Evolutionary conservation across 2,329 filamentous ascomycete genomes (phyloP), one percentile per base, ranked within the genome.

Genomic region (Trichophyton simii): DNA sequence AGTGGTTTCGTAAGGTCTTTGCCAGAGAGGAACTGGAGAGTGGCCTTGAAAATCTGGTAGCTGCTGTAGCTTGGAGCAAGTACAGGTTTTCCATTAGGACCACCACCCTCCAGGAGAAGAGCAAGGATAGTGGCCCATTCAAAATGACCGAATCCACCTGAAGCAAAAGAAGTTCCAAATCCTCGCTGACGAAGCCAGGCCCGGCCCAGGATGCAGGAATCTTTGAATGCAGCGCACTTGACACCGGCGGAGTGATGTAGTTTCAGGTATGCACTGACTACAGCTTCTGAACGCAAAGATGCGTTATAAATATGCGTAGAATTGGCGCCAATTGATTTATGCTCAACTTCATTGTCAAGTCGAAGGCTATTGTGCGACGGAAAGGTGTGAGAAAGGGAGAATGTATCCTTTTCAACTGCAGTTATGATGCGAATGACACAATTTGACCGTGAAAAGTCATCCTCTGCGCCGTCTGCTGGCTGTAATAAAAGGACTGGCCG

Each of bases 41-140:
- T 85, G 2, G 90, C 91, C 74, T 96, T 97, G 81, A 99, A 96
- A 52, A 97, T 80, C 73, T 97, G 92, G 25, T 92, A 94, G 73
- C 87, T 88, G 76, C 88, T 96, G 68, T 96, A 87, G 6, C 89
- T 89, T 3, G 83, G 80, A 4, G 91, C 90, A 15, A 97, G 79
- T 4, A 89, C 76, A 1, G 87, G 81, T 65, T 85, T 82, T 1
- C 88, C 87, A 63, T 86, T 86, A 5, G 83, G 82, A 5, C 86
- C 87, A 28, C 89, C 89, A n/a, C 83, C 84, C 72, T 90, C 85
- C 48, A 97, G 79, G 1, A 97, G 77, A 13, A 96, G 78, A 36
- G 91, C 89, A 70, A 91, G 82, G 57, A 94, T 77, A n/a, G 84
- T 77, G 0, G 88, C 82, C 89, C 90, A 97, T 72, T 99, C 94